A percentile compares a stretch with the other conserved stretches of the same genome.
These are phyloP conservation scores for Alternaria novae-zelandiae DNA, from an alignment of 2,329 filamentous ascomycete genomes.

Conservation along the genomic window DNA sequence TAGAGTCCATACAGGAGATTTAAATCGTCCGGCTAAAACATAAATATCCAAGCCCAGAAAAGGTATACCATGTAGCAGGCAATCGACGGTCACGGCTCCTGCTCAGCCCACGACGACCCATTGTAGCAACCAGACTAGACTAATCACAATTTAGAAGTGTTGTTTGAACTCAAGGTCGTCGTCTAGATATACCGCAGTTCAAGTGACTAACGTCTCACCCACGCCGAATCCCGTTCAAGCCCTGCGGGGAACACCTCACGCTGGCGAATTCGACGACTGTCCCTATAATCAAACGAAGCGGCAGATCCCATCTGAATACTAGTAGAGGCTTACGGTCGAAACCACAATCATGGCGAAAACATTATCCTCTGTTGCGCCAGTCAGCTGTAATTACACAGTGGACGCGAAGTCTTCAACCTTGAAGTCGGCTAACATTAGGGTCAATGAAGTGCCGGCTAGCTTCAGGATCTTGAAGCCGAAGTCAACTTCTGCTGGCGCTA, in stretches of 20 bases:
- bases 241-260: conserved; percentile 43
- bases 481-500: conserved; percentile 9
- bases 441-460: conserved; percentile 40
- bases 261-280: conserved; percentile 48
- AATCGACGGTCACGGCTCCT: conserved; percentile 42
- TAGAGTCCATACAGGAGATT: conserved; percentile 62
- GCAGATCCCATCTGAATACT: conserved; percentile 56
- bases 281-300: conserved; percentile 54
- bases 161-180: conserved; percentile 42
- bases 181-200: conserved; percentile 34
- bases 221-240: conserved; percentile 26
- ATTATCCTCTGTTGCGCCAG: conserved; percentile 37
- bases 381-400: conserved; percentile 37
- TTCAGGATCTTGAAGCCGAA: conserved; percentile 41
- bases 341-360: conserved; percentile 56
- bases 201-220: conserved; percentile 36
- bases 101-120: conserved; percentile 29
- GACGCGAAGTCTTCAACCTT: conserved; percentile 48
- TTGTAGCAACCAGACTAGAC: conserved; percentile 39
- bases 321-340: conserved; percentile 47
- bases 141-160: conserved; percentile 43
- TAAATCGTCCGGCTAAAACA: conserved; percentile 54
- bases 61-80: conserved; percentile 47
- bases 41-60: conserved; percentile 34
- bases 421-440: conserved; percentile 40